A percentile compares a stretch with the other conserved stretches of the same genome.
Conservation (phyloP, 768 basidiomycete species). For the Auricularia sp. region DNA sequence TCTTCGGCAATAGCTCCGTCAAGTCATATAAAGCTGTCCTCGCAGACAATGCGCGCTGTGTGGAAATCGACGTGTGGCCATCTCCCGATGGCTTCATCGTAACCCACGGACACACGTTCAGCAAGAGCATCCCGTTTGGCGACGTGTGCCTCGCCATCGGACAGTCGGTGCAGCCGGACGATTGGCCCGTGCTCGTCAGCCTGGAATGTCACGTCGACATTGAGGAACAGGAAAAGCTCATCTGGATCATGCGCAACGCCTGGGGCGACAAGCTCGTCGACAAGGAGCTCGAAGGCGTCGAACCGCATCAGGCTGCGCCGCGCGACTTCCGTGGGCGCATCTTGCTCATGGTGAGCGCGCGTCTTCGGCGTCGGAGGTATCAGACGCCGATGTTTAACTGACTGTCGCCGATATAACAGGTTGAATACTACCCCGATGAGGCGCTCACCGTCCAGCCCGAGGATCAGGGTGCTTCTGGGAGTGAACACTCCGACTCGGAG, state of each 20-base stretch:
- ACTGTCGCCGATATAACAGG: background rate
- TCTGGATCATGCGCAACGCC: constrained; percentile 37
- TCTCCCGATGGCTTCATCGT: constrained; percentile 33
- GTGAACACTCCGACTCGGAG: constrained; percentile 6
- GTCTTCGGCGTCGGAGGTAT: background rate
- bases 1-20: constrained; percentile 45
- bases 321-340: constrained; percentile 42
- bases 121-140: constrained; percentile 39
- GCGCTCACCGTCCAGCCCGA: background rate
- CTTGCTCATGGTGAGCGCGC: constrained; percentile 41
- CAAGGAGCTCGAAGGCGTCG: constrained; percentile 27
- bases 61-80: constrained; percentile 64
- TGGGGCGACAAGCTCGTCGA: constrained; percentile 47
- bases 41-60: constrained; percentile 40
- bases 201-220: constrained; percentile 54
- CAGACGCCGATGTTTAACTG: background rate
- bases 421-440: constrained; percentile 13
- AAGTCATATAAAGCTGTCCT: constrained; percentile 48
- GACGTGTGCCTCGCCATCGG: constrained; percentile 46
- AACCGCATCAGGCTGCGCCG: constrained; percentile 32
- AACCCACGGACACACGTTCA: constrained; percentile 53
- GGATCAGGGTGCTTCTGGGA: constrained; percentile 1
- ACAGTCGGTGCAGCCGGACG: constrained; percentile 23
- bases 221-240: constrained; percentile 42
- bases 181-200: constrained; percentile 52